Evolutionary conservation across 495 filamentous ascomycete species (phyloP), one percentile per base, ranked within the genome.

Genomic region (Aeminium ludgeri): DNA sequence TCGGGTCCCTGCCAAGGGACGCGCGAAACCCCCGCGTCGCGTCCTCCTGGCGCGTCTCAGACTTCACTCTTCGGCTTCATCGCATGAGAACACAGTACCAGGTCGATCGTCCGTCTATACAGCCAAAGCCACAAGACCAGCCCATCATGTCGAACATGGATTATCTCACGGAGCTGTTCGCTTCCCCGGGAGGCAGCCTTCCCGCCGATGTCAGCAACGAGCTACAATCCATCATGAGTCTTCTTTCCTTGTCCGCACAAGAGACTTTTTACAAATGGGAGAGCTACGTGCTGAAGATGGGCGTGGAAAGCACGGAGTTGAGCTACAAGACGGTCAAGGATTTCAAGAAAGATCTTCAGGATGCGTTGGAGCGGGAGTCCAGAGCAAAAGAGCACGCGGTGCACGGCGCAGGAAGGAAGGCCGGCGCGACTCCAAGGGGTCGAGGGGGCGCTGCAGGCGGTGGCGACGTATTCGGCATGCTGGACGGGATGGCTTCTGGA

Each of bases 191-290:
- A 16, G 57, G 65, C 31, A 69, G 70, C 8, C 67, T 77, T 34
- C 64, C 76, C 40, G 83, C 92, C 59, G 48, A 51, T 36, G 67
- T 94, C 35, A 60, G 80, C 30, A 61, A 66, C 16, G 87, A 94
- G 58, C 65, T 97, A 30, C 69, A 76, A 51, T 86, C 80, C 20
- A 91, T 94, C 49, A 70, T 89, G 57, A 76, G 77, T 37, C 63
- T 95, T 13, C 82, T 93, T 58, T 68, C 70, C 15, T 69, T 94
- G 41, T 65, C 70, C 20, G 65, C 72, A 19, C 72, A 94, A 54
- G 87, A 97, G 51, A 66, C 95, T 13, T 93, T 80, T 56, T 95
- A 76, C 72, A 93, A 95, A 70, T 97, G 89, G 89, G 87, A 97
- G 53, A 83, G 83, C 0, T 96, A 94, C 65, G 80, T 76, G 55